phyloP scores from a whole-genome alignment of 169 alveolate species.

The Cryptosporidium canis region DNA sequence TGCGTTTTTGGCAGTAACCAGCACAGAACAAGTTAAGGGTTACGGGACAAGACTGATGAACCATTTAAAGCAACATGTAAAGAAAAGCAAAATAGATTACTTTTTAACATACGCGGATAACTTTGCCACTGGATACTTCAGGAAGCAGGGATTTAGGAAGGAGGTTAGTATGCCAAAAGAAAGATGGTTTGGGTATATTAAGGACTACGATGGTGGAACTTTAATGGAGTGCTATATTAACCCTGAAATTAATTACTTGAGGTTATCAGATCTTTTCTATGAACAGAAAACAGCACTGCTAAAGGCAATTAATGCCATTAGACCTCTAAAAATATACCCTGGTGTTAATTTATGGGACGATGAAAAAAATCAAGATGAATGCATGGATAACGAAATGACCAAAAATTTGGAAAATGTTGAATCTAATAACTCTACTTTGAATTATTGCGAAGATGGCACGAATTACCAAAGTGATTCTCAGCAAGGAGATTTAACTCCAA shows the following conservation, averaged over 20 bases:
- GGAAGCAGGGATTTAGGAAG: constrained; percentile 96
- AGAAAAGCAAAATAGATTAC: constrained; percentile 91
- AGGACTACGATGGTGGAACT: constrained; percentile 99
- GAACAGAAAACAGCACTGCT: constrained; percentile 89
- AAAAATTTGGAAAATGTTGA: background rate
- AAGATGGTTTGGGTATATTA: constrained; percentile 97
- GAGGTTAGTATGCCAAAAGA: constrained; percentile 94
- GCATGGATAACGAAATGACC: constrained; percentile 5
- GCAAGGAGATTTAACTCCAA: background rate
- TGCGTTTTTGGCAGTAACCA: constrained; percentile 98
- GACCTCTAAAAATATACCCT: constrained; percentile 84
- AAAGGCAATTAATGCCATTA: constrained; percentile 84
- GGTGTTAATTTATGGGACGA: constrained; percentile 84
- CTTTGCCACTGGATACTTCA: constrained; percentile 97
- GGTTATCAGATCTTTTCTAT: constrained; percentile 90
- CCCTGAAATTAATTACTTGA: constrained; percentile 91
- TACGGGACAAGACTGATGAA: constrained; percentile 98
- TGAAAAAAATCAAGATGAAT: constrained; percentile 17
- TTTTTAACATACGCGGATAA: constrained; percentile 96
- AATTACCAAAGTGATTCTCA: background rate
- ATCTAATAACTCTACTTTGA: background rate
- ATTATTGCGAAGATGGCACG: background rate
- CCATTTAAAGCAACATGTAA: constrained; percentile 94
- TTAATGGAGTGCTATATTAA: constrained; percentile 96
- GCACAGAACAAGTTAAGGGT: constrained; percentile 97